Conservation (phyloP, 2,329 filamentous ascomycete species). For the Fusarium robinianum region DNA sequence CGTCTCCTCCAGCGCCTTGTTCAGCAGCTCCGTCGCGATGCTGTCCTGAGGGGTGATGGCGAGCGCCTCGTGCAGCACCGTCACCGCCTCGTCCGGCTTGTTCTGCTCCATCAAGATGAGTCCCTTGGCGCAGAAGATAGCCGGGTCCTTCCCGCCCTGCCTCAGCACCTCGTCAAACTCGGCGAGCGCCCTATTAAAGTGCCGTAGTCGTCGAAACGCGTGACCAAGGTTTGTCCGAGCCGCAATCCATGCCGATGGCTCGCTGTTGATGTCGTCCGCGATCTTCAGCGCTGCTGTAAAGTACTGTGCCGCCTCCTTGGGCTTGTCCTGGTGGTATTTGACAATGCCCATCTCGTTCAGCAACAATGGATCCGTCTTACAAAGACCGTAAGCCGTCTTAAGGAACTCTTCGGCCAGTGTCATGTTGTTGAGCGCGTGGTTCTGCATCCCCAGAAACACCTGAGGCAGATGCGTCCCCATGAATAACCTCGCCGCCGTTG, state of each 20-base stretch:
- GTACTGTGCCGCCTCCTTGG: constrained; percentile 73
- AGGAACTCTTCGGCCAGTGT: constrained; percentile 92
- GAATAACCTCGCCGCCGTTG: constrained; percentile 90
- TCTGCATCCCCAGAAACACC: constrained; percentile 97
- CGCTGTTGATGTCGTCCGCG: constrained; percentile 79
- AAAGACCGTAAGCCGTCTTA: constrained; percentile 82
- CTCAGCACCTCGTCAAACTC: constrained; percentile 89
- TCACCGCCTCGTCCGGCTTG: constrained; percentile 75
- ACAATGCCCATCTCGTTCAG: constrained; percentile 96
- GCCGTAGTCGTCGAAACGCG: constrained; percentile 73
- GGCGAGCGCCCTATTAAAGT: constrained; percentile 71
- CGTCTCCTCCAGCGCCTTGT: constrained; percentile 70
- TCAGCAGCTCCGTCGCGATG: constrained; percentile 77
- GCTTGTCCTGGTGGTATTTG: constrained; percentile 87
- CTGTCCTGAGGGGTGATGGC: constrained; percentile 79
- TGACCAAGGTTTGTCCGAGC: constrained; percentile 90
- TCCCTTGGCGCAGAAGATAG: constrained; percentile 81
- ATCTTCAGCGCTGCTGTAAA: constrained; percentile 79
- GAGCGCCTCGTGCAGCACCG: constrained; percentile 82
- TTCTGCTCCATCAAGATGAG: constrained; percentile 81
- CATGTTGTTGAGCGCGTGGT: constrained; percentile 94
- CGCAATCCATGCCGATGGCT: constrained; percentile 79
- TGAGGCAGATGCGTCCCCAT: constrained; percentile 96
- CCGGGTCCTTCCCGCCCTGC: constrained; percentile 77
- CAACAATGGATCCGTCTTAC: constrained; percentile 83